Conservation (phyloP, 1,139 yeast species). For the Blastobotrys apis region DNA sequence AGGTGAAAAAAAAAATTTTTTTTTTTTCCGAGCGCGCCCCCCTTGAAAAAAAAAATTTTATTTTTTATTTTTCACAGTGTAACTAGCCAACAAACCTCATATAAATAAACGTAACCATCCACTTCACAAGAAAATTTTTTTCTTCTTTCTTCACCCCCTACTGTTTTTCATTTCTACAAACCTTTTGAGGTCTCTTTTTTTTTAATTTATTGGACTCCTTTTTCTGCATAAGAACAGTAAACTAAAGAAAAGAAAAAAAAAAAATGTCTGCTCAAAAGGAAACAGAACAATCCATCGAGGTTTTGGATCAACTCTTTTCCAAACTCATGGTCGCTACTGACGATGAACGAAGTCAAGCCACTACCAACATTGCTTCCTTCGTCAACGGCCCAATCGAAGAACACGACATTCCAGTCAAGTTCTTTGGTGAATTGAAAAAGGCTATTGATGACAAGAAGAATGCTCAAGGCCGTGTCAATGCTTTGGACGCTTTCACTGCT, state of each 20-base stretch:
- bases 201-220: background rate
- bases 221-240: background rate
- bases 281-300: constrained; percentile 41
- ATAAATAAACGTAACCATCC: background rate
- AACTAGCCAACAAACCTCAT: no score
- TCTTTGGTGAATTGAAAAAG: constrained; percentile 71
- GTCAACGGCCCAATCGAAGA: constrained; percentile 96
- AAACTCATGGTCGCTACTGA: constrained; percentile 80
- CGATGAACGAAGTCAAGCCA: constrained; percentile 82
- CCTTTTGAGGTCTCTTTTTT: background rate
- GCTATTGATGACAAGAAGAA: constrained; percentile 80
- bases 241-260: constrained; percentile 1
- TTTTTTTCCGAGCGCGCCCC: background rate
- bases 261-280: constrained; percentile 18
- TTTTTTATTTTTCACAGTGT: no score
- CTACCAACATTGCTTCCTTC: constrained; percentile 86
- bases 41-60: no score
- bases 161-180: background rate
- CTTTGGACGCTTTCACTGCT: constrained; percentile 78
- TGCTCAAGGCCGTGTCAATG: constrained; percentile 59
- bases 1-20: background rate
- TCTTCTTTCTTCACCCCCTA: background rate
- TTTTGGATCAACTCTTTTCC: constrained; percentile 88
- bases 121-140: background rate
- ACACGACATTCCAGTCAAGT: constrained; percentile 93